phyloP scores from a whole-genome alignment of 768 basidiomycete species.

The Serendipita sp. region DNA sequence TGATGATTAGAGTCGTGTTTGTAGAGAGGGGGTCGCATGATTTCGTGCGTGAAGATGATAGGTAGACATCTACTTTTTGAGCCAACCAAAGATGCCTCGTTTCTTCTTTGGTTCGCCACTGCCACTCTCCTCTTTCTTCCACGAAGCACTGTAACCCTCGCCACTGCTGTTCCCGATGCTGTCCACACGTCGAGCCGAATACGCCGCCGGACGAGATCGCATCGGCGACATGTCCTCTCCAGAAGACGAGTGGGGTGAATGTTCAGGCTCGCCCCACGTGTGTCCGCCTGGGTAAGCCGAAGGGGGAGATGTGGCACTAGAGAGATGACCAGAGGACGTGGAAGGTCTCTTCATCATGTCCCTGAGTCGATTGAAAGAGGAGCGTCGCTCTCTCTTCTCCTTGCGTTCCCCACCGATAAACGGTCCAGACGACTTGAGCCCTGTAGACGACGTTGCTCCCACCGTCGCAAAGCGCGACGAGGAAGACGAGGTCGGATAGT shows the following conservation, averaged over 20 bases:
- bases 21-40: too few species aligned
- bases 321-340: neutral
- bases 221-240: neutral
- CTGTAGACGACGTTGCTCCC: neutral
- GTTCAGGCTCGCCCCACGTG: neutral
- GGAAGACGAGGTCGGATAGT: neutral
- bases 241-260: conserved; percentile 5
- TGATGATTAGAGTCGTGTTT: too few species aligned
- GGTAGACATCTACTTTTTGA: neutral
- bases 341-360: neutral
- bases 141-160: neutral
- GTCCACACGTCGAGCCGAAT: neutral
- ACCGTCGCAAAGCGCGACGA: neutral
- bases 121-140: neutral
- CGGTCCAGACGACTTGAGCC: neutral
- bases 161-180: neutral
- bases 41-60: too few species aligned
- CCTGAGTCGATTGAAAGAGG: neutral
- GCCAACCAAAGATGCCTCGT: neutral
- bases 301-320: neutral
- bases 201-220: neutral
- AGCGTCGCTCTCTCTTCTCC: neutral
- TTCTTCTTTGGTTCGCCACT: conserved; percentile 2
- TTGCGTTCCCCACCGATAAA: neutral
- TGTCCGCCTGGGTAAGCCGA: neutral